Conservation (phyloP, 805 yeast genomes). For the Lipomyces chichibuensis region DNA sequence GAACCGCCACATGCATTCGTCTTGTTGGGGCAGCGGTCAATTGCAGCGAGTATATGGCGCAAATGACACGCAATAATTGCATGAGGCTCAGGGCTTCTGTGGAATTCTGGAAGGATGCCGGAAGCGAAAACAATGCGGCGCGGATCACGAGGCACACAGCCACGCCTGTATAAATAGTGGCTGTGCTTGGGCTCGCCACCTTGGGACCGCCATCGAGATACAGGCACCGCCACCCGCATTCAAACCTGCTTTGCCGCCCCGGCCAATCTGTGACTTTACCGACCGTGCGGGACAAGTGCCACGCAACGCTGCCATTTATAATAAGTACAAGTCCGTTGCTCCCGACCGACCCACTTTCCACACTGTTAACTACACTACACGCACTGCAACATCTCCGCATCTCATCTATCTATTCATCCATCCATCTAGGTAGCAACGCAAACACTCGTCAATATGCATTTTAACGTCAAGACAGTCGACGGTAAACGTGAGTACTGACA, state of each 20-base stretch:
- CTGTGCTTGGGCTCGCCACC: neutral
- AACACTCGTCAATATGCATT: conserved; percentile 17
- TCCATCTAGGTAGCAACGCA: neutral
- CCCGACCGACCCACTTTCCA: neutral
- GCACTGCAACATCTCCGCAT: neutral
- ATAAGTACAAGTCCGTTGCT: neutral
- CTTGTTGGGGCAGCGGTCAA: neutral
- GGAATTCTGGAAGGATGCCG: conserved; percentile 3
- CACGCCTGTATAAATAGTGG: neutral
- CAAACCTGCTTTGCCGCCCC: neutral
- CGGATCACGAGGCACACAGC: conserved; percentile 3
- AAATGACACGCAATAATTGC: neutral
- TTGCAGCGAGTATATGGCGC: neutral
- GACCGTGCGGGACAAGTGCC: neutral
- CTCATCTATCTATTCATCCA: neutral
- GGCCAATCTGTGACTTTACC: neutral
- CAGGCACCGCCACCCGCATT: too few species aligned
- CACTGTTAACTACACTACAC: neutral
- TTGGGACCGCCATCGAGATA: neutral
- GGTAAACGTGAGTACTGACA: conserved; percentile 26
- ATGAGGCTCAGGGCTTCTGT: neutral
- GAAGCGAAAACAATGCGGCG: neutral
- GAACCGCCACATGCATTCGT: neutral
- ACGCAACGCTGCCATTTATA: neutral
- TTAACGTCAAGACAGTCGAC: conserved; percentile 33